These are phyloP conservation scores for Irpex sp. DNA, from an alignment of 1,284 basidiomycete genomes.

Conservation along the genomic window DNA sequence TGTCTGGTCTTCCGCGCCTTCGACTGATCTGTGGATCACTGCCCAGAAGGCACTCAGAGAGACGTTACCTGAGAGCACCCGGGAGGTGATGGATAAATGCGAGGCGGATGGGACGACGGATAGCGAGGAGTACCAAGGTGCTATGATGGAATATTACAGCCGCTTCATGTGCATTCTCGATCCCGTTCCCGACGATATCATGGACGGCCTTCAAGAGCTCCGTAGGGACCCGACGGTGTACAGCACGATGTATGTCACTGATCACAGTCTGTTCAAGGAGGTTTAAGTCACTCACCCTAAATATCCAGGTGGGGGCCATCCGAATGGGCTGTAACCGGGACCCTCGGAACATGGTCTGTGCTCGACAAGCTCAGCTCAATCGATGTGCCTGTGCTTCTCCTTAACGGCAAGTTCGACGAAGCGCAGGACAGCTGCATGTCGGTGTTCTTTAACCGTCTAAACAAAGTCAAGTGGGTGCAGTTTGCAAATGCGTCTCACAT, in stretches of 20 bases:
- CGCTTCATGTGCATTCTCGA: conserved; percentile 42
- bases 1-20: conserved; percentile 20
- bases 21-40: conserved; percentile 16
- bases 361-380: conserved; percentile 22
- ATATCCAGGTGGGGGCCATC: no score
- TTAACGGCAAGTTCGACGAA: conserved; percentile 24
- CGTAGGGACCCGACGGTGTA: conserved; percentile 48
- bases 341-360: conserved; percentile 30
- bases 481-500: conserved; percentile 23
- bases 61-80: conserved; percentile 37
- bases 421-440: conserved; percentile 22
- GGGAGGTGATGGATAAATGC: conserved; percentile 42
- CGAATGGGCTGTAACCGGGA: no score
- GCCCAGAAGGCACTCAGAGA: background rate
- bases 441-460: conserved; percentile 20
- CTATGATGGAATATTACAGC: conserved; percentile 39
- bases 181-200: conserved; percentile 37
- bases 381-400: conserved; percentile 22
- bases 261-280: no score
- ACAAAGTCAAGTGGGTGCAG: conserved; percentile 22
- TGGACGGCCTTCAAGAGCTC: conserved; percentile 24
- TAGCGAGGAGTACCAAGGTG: conserved; percentile 41
- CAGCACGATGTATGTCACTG: conserved; percentile 25
- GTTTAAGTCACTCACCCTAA: no score
- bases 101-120: conserved; percentile 45